Conservation (phyloP, 495 filamentous ascomycete species). For the Polyplosphaeria fusca region DNA sequence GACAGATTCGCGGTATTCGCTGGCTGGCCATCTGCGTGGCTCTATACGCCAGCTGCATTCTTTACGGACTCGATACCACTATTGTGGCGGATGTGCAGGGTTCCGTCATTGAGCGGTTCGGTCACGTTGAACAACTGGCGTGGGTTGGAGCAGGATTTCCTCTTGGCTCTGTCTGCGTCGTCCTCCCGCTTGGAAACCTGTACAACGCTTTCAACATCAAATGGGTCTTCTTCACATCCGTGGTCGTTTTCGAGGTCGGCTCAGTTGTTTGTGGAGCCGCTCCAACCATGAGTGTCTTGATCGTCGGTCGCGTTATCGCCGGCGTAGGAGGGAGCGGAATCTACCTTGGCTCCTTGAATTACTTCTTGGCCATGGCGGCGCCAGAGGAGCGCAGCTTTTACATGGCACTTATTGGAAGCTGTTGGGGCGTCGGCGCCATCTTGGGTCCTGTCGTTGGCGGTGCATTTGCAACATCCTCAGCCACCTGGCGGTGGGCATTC, state of each 20-base stretch:
- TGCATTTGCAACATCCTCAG: background rate
- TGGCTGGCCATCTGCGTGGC: slow-evolving; percentile 8
- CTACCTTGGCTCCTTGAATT: slow-evolving; percentile 12
- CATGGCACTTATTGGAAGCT: background rate
- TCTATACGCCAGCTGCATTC: slow-evolving; percentile 8
- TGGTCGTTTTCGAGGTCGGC: slow-evolving; percentile 40
- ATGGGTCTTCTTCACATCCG: slow-evolving; percentile 33
- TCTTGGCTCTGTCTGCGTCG: slow-evolving; percentile 1
- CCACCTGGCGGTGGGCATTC: background rate
- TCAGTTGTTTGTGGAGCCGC: slow-evolving; percentile 40
- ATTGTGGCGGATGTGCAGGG: slow-evolving; percentile 27
- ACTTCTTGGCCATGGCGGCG: background rate
- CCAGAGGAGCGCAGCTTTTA: background rate
- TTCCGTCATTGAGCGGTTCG: slow-evolving; percentile 18
- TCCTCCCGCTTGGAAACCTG: slow-evolving; percentile 16
- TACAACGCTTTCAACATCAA: slow-evolving; percentile 38
- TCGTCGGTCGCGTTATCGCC: slow-evolving; percentile 41
- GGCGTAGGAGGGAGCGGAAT: slow-evolving; percentile 31
- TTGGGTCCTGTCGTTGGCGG: background rate
- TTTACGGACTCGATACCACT: slow-evolving; percentile 32
- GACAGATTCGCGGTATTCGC: background rate
- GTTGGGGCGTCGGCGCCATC: background rate
- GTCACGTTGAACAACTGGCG: slow-evolving; percentile 18
- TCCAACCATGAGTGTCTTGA: slow-evolving; percentile 35
- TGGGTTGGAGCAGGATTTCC: slow-evolving; percentile 29